Base-by-base conservation (phyloP, 2,329 filamentous ascomycete genomes). In the Aspergillus novoparasiticus region DNA sequence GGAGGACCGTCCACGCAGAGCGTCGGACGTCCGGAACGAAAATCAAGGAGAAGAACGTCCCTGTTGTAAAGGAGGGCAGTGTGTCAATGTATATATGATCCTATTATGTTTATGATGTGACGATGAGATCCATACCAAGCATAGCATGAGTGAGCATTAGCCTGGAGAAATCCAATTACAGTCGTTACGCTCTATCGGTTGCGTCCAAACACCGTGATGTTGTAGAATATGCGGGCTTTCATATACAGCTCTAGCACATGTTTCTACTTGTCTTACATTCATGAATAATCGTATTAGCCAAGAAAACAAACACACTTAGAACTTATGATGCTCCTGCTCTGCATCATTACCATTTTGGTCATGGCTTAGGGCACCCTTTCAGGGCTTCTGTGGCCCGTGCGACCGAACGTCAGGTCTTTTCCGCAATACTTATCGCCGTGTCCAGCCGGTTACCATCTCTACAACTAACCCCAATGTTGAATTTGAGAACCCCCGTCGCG, bases 361-460 rank as follows among this genome's bases (percentile, higher is more conserved):
- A 14, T 32, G 39, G 59, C 11, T 66, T 70, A 71, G 69, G 70
- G 68, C 72, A 69, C 58, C 16, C 11, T 60, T 59, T 51, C 50
- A 74, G 70, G 72, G 72, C 68, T 70, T 66, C 34, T 10, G 39
- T 69, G 73, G 73, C 64, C 73, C 73, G 74, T 75, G 74, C 74
- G 65, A 57, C 64, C 65, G 41, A 63, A 65, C 12, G 51, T 55
- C 51, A 39, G 51, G 51, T 64, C 65, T 71, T 71, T 75, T 69
- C 66, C 54, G 58, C 64, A 41, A 53, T 57, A 62, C 41, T 51
- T 39, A 32, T 57, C 48, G 39, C 55, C 46, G 46, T 55, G 16
- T 53, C 23, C 26, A 46, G 30, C 23, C 30, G 30, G 19, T 26
- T 45, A 23, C 48, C 34, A 43, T 63, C 51, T 28, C 36, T 26